These are phyloP conservation scores for Chaetothyriales sp. DNA, from an alignment of 2,329 filamentous ascomycete species.

Conservation along the genomic window DNA sequence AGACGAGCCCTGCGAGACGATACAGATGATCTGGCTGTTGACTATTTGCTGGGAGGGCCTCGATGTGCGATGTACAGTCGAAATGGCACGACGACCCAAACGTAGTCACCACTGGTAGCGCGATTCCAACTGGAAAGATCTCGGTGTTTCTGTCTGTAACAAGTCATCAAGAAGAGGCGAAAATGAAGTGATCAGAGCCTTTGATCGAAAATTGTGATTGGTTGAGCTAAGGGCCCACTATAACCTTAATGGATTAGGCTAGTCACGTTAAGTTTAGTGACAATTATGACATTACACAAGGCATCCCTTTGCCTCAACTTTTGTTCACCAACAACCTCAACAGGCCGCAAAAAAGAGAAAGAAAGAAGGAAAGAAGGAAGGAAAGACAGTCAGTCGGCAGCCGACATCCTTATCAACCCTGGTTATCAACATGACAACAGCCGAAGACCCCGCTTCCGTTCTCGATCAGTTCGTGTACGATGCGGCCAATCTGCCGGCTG, in stretches of 20 bases:
- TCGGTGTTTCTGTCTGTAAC: not conserved
- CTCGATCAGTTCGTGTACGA: slow-evolving; percentile 53
- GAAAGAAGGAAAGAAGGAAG: no score
- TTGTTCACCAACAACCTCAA: no score
- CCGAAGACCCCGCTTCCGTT: slow-evolving; percentile 48
- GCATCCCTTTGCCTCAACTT: no score
- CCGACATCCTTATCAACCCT: not conserved
- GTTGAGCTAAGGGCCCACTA: no score
- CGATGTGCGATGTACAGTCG: not conserved
- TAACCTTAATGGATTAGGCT: no score
- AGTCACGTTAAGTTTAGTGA: no score
- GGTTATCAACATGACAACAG: slow-evolving; percentile 27
- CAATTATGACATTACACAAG: no score
- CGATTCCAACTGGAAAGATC: not conserved
- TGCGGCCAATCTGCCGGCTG: slow-evolving; percentile 46
- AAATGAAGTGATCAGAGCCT: not conserved
- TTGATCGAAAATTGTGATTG: no score
- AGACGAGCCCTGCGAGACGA: not conserved
- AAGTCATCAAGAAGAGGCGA: not conserved
- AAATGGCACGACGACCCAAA: not conserved
- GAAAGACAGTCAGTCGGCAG: not conserved
- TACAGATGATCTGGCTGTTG: not conserved
- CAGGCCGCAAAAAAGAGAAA: no score
- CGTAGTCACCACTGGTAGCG: not conserved
- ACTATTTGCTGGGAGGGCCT: not conserved